phyloP scores from a whole-genome alignment of 108 stramenopile species.

The Licmophora abbreviata region DNA sequence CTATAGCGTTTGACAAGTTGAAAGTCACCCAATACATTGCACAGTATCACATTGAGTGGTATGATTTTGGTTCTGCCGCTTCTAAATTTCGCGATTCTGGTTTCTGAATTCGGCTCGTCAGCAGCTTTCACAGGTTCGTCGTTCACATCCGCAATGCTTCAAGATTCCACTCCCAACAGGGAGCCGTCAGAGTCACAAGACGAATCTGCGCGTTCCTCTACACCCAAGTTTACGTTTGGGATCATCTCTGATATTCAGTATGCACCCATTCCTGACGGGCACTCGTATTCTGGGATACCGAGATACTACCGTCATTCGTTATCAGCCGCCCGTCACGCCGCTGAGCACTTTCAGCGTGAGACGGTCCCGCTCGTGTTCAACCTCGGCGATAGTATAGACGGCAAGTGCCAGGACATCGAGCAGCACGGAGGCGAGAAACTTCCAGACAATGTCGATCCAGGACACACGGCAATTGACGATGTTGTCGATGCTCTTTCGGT shows the following conservation, averaged over 20 bases:
- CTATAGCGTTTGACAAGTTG: no score
- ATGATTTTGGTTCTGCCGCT: no score
- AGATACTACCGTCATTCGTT: slow-evolving; percentile 72
- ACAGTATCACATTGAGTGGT: no score
- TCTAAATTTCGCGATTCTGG: no score
- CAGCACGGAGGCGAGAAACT: slow-evolving; percentile 21
- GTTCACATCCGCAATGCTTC: no score
- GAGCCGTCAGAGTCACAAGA: no score
- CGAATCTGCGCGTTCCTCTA: neutral
- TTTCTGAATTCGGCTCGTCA: no score
- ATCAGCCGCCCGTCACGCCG: slow-evolving; percentile 45
- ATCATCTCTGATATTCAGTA: slow-evolving; percentile 81
- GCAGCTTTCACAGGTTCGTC: no score
- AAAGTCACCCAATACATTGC: no score
- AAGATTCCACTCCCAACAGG: no score
- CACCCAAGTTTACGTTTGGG: slow-evolving; percentile 46
- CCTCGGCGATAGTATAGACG: slow-evolving; percentile 82
- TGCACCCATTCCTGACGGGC: slow-evolving; percentile 79
- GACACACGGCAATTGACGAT: slow-evolving; percentile 37
- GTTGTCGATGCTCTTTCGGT: slow-evolving; percentile 48
- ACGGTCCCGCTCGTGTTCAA: slow-evolving; percentile 55
- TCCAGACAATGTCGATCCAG: slow-evolving; percentile 14
- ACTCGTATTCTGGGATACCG: slow-evolving; percentile 46
- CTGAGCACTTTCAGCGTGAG: slow-evolving; percentile 48
- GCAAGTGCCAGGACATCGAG: slow-evolving; percentile 57